Evolutionary conservation across 2,329 filamentous ascomycete genomes (phyloP).

Genomic region (Colletotrichum trifolii): DNA sequence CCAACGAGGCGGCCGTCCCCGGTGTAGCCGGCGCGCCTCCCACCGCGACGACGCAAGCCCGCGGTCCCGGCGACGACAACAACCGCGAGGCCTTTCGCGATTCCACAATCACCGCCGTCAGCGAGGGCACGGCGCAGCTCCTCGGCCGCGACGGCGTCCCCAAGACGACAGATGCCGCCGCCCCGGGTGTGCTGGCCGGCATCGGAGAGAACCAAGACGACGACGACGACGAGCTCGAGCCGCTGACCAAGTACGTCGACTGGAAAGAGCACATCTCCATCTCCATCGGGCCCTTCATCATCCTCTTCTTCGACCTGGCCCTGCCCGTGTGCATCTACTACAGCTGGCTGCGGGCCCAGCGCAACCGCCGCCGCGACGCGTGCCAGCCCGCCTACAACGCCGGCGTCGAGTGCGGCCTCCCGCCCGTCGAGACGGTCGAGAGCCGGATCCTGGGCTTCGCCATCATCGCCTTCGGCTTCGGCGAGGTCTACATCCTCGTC

Average conservation of each 20-base stretch:
- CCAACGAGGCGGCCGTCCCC: slow-evolving; percentile 18
- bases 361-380: slow-evolving; percentile 25
- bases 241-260: slow-evolving; percentile 34
- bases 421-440: slow-evolving; percentile 28
- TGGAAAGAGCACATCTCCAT: slow-evolving; percentile 35
- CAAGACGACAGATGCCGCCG: slow-evolving; percentile 28
- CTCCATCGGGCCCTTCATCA: slow-evolving; percentile 34
- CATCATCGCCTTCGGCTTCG: slow-evolving; percentile 33
- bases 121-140: slow-evolving; percentile 30
- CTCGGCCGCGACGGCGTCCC: slow-evolving; percentile 22
- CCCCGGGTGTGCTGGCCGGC: slow-evolving; percentile 23
- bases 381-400: slow-evolving; percentile 25
- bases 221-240: slow-evolving; percentile 31
- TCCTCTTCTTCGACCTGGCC: slow-evolving; percentile 33
- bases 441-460: slow-evolving; percentile 30
- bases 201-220: slow-evolving; percentile 9
- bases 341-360: slow-evolving; percentile 32
- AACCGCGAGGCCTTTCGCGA: slow-evolving; percentile 32
- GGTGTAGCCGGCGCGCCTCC: slow-evolving; percentile 28
- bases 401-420: slow-evolving; percentile 23
- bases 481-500: slow-evolving; percentile 34
- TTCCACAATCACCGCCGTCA: slow-evolving; percentile 32
- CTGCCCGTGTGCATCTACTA: slow-evolving; percentile 34
- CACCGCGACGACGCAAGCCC: slow-evolving; percentile 4
- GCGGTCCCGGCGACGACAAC: slow-evolving; percentile 27